phyloP scores from a whole-genome alignment of 768 basidiomycete species.

The Favolaschia claudopus region DNA sequence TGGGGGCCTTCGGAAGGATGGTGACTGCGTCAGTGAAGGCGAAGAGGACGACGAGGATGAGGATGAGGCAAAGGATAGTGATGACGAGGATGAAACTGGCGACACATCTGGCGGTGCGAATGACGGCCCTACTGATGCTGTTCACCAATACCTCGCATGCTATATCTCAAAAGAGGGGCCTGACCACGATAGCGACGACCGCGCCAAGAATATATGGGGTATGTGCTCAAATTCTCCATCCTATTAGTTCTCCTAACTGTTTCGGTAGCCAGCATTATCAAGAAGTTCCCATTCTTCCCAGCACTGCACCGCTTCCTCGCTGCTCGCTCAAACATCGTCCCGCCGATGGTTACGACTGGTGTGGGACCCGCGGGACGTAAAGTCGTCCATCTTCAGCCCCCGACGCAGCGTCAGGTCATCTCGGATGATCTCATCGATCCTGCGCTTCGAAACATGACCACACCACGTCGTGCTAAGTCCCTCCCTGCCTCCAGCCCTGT shows the following conservation, averaged over 20 bases:
- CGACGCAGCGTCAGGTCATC: too few relatives aligned
- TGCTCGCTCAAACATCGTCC: conserved; percentile 33
- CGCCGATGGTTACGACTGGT: conserved; percentile 36
- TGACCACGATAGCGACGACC: conserved; percentile 18
- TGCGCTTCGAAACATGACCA: neutral
- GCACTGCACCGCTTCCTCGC: conserved; percentile 9
- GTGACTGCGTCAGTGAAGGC: too few relatives aligned
- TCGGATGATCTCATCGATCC: neutral
- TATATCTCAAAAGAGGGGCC: conserved; percentile 3
- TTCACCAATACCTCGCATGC: neutral
- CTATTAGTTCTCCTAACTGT: neutral
- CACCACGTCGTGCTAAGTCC: neutral
- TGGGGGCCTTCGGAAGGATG: conserved; percentile 22
- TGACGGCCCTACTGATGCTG: too few relatives aligned
- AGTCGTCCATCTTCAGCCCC: conserved; percentile 30
- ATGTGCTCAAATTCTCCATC: neutral
- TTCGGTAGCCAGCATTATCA: conserved; percentile 25
- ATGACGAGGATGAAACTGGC: too few relatives aligned
- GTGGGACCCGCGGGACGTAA: conserved; percentile 33
- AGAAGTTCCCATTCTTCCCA: conserved; percentile 32
- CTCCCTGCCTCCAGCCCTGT: neutral
- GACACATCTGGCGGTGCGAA: too few relatives aligned
- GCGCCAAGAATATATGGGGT: conserved; percentile 37
- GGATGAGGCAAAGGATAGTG: too few relatives aligned
- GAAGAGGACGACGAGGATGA: neutral